Conservation (phyloP, 2,329 filamentous ascomycete genomes). For the Myriangium duriaei region DNA sequence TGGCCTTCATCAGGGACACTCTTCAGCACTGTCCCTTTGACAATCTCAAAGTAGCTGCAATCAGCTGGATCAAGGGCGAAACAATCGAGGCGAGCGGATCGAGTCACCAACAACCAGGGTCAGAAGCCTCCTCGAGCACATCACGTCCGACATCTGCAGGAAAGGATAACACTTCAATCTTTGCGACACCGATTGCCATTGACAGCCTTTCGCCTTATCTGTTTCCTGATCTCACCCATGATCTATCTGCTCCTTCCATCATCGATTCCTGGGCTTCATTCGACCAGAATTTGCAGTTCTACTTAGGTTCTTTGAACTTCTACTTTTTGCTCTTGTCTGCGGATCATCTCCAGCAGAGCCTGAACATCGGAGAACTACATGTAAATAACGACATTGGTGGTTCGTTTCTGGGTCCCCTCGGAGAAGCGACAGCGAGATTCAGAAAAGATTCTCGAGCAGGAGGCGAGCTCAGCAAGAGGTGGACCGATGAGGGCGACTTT, state of each 20-base stretch:
- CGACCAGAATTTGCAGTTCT: slow-evolving; percentile 39
- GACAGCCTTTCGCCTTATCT: slow-evolving; percentile 38
- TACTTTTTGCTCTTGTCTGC: slow-evolving; percentile 45
- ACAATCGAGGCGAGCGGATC: slow-evolving; percentile 35
- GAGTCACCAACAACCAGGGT: slow-evolving; percentile 15
- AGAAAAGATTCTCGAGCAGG: slow-evolving; percentile 24
- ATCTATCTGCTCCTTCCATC: slow-evolving; percentile 27
- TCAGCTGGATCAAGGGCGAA: slow-evolving; percentile 50
- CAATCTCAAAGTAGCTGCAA: slow-evolving; percentile 44
- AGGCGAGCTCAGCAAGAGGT: slow-evolving; percentile 24
- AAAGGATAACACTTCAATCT: slow-evolving; percentile 25
- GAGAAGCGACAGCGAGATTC: slow-evolving; percentile 26
- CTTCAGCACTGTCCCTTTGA: slow-evolving; percentile 42
- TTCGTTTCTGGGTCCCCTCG: slow-evolving; percentile 32
- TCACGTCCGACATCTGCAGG: slow-evolving; percentile 4
- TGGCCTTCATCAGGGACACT: slow-evolving; percentile 43
- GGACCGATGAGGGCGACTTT: slow-evolving; percentile 23
- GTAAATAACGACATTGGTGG: slow-evolving; percentile 27
- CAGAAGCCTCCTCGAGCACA: not conserved
- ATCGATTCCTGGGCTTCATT: slow-evolving; percentile 33
- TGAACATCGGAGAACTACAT: slow-evolving; percentile 36
- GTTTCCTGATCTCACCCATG: slow-evolving; percentile 36
- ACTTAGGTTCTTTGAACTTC: slow-evolving; percentile 45
- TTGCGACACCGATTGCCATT: slow-evolving; percentile 35
- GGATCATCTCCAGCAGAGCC: slow-evolving; percentile 30